Evolutionary conservation across 2,329 filamentous ascomycete species (phyloP).

Genomic region (Ceratocystis smalleyi): DNA sequence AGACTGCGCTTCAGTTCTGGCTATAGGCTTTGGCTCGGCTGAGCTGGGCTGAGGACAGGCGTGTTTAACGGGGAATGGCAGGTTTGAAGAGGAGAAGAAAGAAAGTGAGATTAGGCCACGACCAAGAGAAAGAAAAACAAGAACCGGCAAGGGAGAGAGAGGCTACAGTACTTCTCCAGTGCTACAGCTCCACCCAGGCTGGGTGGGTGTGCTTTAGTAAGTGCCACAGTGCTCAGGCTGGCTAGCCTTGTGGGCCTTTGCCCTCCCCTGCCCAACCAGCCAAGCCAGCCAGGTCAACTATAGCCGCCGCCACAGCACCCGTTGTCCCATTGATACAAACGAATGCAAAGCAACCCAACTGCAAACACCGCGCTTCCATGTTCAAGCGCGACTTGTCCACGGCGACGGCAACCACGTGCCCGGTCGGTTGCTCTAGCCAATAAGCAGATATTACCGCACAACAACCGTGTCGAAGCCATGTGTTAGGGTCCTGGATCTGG

Average conservation of each 20-base stretch:
- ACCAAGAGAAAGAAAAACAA: neutral
- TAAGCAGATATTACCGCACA: too few species aligned
- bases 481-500: too few species aligned
- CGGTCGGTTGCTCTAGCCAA: too few species aligned
- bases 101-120: conserved; percentile 9
- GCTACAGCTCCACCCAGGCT: neutral
- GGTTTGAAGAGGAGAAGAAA: conserved; percentile 6
- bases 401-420: too few species aligned
- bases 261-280: neutral
- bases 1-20: neutral
- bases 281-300: too few species aligned
- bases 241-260: neutral
- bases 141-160: neutral
- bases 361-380: too few species aligned
- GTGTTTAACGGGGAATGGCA: conserved; percentile 4
- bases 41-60: neutral
- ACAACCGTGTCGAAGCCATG: too few species aligned
- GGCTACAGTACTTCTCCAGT: neutral
- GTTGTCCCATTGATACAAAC: neutral
- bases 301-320: neutral
- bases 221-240: neutral
- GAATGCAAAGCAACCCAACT: too few species aligned
- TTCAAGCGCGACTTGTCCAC: too few species aligned
- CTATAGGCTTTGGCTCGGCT: neutral
- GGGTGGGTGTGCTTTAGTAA: neutral